Evolutionary conservation across 2,329 filamentous ascomycete genomes (phyloP), one percentile per base, ranked within the genome.

Genomic region (Xylariomycetidae sp.): DNA sequence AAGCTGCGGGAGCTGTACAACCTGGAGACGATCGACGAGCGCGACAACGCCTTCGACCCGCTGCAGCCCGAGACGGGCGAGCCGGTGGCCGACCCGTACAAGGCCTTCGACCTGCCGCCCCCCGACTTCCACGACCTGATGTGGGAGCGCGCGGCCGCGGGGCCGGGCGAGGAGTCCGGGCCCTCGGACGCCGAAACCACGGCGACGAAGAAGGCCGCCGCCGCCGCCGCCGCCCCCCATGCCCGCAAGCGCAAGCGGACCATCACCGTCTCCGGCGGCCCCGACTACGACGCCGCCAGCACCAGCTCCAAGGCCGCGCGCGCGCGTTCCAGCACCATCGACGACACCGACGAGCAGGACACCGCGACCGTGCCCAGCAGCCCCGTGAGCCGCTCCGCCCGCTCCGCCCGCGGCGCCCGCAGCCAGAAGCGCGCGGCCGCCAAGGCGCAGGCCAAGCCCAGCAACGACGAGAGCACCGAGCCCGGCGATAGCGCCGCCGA

Each of bases 1-100:
- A 96, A 96, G 60, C 71, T 98, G 9, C 66, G 73, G 19, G 78
- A 78, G 20, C 76, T 92, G 42, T 98, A 95, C 64, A 86, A 95
- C 59, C 74, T 96, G 19, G 76, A 84, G 30, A 74, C 82, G 25
- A 81, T 95, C 38, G 87, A 96, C 59, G 86, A 94, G 55, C 79
- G 88, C 49, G 90, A 86, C 57, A 72, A 81, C 54, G 67, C 68
- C 42, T 62, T 13, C 14, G 69, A 71, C 40, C 37, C 44, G 3
- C 38, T 25, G 29, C 38, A 38, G 10, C 39, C 42, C 1, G 47
- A 43, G 19, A 41, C 33, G 10, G 48, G 49, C 16, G 45, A 50
- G 24, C 38, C 69, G 19, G 68, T 72, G 14, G 67, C 72, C 34
- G 72, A 79, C 16, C 68, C 72, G 38, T 85, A 80, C 53, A 68